Conservation (phyloP, 192 early-diverging fungal genomes). For the Entomortierella beljakovae region DNA sequence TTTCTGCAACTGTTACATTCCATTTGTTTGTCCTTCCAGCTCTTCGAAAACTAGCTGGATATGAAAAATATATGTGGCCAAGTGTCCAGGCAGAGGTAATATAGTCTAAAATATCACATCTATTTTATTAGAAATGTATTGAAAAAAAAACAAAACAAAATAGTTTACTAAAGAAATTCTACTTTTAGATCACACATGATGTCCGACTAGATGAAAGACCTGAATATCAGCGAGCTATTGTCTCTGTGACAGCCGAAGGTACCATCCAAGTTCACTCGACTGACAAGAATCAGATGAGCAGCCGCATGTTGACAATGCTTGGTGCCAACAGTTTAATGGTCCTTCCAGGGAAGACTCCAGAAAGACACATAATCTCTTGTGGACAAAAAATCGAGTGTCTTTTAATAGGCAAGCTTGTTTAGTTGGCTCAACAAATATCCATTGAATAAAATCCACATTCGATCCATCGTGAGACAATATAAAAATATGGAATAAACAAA, state of each 20-base stretch:
- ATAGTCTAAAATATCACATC: not conserved
- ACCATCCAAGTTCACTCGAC: slow-evolving; percentile 68
- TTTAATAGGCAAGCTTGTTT: slow-evolving; percentile 62
- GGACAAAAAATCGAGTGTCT: slow-evolving; percentile 65
- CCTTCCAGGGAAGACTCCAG: slow-evolving; percentile 67
- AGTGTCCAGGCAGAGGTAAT: slow-evolving; percentile 71
- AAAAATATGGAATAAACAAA: no score
- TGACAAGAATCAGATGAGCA: slow-evolving; percentile 80
- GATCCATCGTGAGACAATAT: not conserved
- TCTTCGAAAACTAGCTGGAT: slow-evolving; percentile 82
- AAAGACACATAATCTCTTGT: slow-evolving; percentile 25
- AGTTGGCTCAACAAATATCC: not conserved
- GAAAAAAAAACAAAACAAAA: not conserved
- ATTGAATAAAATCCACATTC: no score
- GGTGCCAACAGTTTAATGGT: slow-evolving; percentile 82
- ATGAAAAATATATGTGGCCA: slow-evolving; percentile 60
- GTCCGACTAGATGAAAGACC: slow-evolving; percentile 74
- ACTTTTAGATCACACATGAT: slow-evolving; percentile 56
- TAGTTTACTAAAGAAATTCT: slow-evolving; percentile 7
- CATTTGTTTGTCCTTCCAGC: slow-evolving; percentile 92
- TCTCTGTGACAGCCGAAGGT: slow-evolving; percentile 42
- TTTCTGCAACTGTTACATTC: slow-evolving; percentile 90
- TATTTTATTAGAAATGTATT: no score
- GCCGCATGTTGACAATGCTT: slow-evolving; percentile 80
- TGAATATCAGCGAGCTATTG: slow-evolving; percentile 72